Percentiles rank a stretch among this genome's conserved stretches.
These are phyloP conservation scores for Lomentospora prolificans DNA, from an alignment of 2,329 filamentous ascomycete genomes.

Conservation along the genomic window DNA sequence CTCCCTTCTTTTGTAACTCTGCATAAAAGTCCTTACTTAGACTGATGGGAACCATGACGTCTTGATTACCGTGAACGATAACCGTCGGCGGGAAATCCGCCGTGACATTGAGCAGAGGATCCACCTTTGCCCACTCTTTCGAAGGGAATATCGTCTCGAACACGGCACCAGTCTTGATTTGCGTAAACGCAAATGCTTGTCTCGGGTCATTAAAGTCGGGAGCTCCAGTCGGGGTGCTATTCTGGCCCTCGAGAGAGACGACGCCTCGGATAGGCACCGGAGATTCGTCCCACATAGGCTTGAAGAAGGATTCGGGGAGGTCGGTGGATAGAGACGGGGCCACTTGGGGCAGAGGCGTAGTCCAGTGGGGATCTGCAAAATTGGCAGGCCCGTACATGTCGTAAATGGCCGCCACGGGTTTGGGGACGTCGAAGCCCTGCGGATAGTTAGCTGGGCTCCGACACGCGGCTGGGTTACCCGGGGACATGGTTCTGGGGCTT, in stretches of 20 bases:
- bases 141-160: conserved; percentile 21
- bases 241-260: conserved; percentile 31
- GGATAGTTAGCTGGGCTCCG: background rate
- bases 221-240: conserved; percentile 13
- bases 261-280: conserved; percentile 27
- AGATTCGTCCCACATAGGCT: conserved; percentile 23
- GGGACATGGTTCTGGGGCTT: background rate
- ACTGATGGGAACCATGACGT: conserved; percentile 27
- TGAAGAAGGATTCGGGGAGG: conserved; percentile 20
- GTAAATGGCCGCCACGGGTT: conserved; percentile 26
- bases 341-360: conserved; percentile 20
- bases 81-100: conserved; percentile 25
- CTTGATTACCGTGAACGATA: conserved; percentile 29
- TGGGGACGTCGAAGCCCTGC: conserved; percentile 26
- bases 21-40: conserved; percentile 22
- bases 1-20: conserved; percentile 18
- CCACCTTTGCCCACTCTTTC: conserved; percentile 19
- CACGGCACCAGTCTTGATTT: conserved; percentile 29
- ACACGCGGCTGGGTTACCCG: background rate
- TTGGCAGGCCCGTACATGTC: conserved; percentile 31
- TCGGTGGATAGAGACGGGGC: conserved; percentile 16
- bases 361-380: conserved; percentile 28
- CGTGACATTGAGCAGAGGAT: conserved; percentile 23
- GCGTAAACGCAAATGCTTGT: conserved; percentile 29
- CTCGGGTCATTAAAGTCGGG: conserved; percentile 26